Base-by-base conservation (phyloP, 805 yeast species). In the Saccharomycopsis malanga region DNA sequence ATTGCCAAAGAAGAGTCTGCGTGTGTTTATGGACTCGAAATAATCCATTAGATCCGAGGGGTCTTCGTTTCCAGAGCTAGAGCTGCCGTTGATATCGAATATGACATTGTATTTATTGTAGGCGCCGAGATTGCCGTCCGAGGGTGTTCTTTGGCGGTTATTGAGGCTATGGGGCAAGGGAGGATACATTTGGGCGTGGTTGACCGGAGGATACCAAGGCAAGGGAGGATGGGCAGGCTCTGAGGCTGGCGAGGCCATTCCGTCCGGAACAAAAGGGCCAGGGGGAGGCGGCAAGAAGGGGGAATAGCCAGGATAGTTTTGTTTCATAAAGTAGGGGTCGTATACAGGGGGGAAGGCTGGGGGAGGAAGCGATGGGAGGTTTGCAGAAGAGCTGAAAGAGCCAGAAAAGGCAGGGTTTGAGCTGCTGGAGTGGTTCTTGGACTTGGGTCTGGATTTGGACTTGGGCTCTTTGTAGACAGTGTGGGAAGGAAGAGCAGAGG, bases 1-100 rank as follows among this genome's bases (percentile, higher is more conserved):
- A 56, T 77, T 77, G 0, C 83, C 83, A 22, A 77, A 61, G 55
- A 77, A 77, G 15, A 77, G 53, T 18, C 79, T 56, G 17, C 65
- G 62, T 3, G 68, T 67, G 53, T 73, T 69, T 6, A 71, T 71
- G 21, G 44, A 21, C 21, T 42, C 49, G 12, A 25, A 32, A n/a
- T 7, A 6, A 9, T 27, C 30, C 7, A 7, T 27, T 12, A 7
- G n/a, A 39, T 15, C 10, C 4, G n/a, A 15, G n/a, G n/a, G n/a
- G n/a, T n/a, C n/a, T n/a, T n/a, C n/a, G n/a, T n/a, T n/a, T n/a
- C n/a, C n/a, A n/a, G n/a, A n/a, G n/a, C n/a, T n/a, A n/a, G n/a
- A n/a, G 7, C 14, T 25, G 6, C 2, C 14, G 20, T 22, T 22
- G 22, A 48, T 17, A 15, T 44, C 37, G 17, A 32, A 14, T 10